Percentiles rank a stretch among this genome's conserved stretches.
Conservation (phyloP, 371 early-diverging fungal genomes). For the Mucor irregularis region DNA sequence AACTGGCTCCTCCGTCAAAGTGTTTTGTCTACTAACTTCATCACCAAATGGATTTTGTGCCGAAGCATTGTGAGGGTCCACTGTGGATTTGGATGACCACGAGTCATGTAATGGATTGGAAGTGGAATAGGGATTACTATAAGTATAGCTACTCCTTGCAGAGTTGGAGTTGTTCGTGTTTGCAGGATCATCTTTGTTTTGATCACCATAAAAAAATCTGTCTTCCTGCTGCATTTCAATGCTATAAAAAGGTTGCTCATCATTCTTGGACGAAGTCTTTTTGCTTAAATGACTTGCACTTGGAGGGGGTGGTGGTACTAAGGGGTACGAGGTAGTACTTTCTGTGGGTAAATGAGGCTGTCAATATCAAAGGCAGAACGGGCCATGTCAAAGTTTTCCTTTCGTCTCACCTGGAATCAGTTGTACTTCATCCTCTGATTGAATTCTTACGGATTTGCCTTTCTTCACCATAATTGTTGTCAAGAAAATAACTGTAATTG, state of each 20-base stretch:
- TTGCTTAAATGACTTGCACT: slow-evolving; percentile 7
- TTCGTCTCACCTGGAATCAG: slow-evolving; percentile 12
- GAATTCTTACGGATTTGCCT: slow-evolving; percentile 18
- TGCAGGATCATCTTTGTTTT: background rate
- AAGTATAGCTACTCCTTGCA: no score
- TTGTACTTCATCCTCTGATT: slow-evolving; percentile 9
- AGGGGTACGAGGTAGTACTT: background rate
- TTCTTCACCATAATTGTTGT: slow-evolving; percentile 8
- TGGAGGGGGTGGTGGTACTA: slow-evolving; percentile 1
- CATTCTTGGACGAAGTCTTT: background rate
- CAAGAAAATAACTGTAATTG: background rate
- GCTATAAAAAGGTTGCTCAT: slow-evolving; percentile 19
- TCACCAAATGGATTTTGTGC: slow-evolving; percentile 16
- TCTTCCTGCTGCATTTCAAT: slow-evolving; percentile 31
- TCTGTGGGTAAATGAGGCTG: background rate
- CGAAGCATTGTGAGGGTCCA: background rate
- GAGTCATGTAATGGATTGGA: slow-evolving; percentile 2
- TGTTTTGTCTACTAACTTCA: background rate
- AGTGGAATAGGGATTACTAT: background rate
- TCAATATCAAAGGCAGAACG: background rate
- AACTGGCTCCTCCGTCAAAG: background rate
- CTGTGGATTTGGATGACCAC: slow-evolving; percentile 9
- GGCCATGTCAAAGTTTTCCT: background rate
- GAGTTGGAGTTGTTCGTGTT: no score
- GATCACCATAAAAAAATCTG: slow-evolving; percentile 18